Conservation (phyloP, 208 protist species). For the Crithidia acanthocephali region DNA sequence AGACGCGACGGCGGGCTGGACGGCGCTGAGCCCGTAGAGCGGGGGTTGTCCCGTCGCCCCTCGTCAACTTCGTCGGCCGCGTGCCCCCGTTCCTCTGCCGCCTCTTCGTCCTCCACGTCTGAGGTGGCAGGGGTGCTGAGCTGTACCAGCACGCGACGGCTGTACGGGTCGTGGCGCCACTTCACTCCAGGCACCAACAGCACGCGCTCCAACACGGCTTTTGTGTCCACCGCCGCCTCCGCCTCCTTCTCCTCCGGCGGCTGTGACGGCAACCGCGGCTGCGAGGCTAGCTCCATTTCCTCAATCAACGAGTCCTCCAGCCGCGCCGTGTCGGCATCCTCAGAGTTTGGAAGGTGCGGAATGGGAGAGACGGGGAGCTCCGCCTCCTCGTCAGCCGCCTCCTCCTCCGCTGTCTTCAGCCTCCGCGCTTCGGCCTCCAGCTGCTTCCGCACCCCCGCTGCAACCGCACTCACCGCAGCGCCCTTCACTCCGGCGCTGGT, state of each 20-base stretch:
- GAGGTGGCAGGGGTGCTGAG: not conserved
- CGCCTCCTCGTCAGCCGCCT: conserved; percentile 1
- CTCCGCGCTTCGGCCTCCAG: too few species aligned
- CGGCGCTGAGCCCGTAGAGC: conserved; percentile 1
- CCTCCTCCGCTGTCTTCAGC: not conserved
- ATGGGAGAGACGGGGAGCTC: conserved; percentile 31
- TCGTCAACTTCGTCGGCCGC: not conserved
- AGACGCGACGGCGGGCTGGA: not conserved
- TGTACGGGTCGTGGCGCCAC: conserved; percentile 83
- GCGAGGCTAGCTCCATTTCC: not conserved
- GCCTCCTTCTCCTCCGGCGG: too few species aligned
- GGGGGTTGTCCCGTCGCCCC: not conserved
- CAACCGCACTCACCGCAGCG: not conserved
- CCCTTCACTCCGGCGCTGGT: not conserved
- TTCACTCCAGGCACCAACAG: conserved; percentile 46
- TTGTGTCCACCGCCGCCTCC: conserved; percentile 12
- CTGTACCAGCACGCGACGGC: conserved; percentile 33
- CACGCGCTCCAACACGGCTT: conserved; percentile 25
- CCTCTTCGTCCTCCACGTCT: not conserved
- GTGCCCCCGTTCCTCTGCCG: not conserved
- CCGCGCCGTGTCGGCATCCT: conserved; percentile 10
- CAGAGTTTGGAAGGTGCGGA: conserved; percentile 7
- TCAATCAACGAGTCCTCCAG: conserved; percentile 10
- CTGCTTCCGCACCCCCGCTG: not conserved
- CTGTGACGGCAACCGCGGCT: not conserved